Evolutionary conservation across 2,329 filamentous ascomycete species (phyloP).

Genomic region (Emmonsiellopsis sp.): DNA sequence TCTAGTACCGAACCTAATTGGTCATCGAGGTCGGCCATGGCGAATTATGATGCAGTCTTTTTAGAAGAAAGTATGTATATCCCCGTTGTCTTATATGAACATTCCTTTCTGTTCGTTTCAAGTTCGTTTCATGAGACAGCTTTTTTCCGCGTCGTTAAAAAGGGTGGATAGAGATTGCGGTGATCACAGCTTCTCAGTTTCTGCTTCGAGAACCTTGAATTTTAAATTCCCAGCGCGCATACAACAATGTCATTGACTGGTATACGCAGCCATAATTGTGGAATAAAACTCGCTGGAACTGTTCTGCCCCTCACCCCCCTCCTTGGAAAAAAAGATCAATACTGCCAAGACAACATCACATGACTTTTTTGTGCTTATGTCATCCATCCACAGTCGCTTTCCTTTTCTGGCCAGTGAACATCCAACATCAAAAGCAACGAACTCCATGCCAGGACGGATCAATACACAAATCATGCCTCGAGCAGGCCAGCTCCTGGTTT

Average conservation of each 20-base stretch:
- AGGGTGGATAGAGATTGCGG: background rate
- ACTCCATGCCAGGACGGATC: background rate
- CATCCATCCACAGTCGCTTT: background rate
- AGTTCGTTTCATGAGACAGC: background rate
- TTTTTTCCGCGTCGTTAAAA: no score
- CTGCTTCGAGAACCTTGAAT: no score
- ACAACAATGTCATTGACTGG: no score
- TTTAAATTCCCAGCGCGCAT: no score
- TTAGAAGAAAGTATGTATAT: background rate
- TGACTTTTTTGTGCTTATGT: background rate
- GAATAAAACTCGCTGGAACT: no score
- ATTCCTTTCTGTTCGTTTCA: background rate
- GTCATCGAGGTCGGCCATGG: constrained; percentile 4
- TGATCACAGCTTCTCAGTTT: no score
- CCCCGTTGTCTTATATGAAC: background rate
- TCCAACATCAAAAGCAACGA: background rate
- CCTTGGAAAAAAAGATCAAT: no score
- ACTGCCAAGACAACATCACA: no score
- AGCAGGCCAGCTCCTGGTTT: background rate
- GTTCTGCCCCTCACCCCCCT: no score
- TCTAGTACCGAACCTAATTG: constrained; percentile 16
- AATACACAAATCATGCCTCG: background rate
- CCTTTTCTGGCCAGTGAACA: background rate
- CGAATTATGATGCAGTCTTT: background rate
- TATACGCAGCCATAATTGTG: no score